A percentile compares a stretch with the other conserved stretches of the same genome.
These are phyloP conservation scores for Arthrobotrys sphaeroides DNA, from an alignment of 2,329 filamentous ascomycete species.

Conservation along the genomic window DNA sequence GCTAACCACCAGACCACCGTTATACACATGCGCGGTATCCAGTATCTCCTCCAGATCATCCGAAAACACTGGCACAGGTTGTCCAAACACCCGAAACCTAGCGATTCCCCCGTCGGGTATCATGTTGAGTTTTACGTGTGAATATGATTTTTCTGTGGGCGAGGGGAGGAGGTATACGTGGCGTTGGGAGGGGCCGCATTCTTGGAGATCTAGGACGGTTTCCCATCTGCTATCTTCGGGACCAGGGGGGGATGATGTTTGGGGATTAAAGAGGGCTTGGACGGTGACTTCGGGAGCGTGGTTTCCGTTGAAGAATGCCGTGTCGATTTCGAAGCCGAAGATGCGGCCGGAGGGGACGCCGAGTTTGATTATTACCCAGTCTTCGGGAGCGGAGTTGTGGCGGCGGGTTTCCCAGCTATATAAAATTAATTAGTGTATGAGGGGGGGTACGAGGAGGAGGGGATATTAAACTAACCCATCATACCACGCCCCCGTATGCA, in stretches of 20 bases:
- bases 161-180: slow-evolving; percentile 75
- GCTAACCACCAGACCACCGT: slow-evolving; percentile 77
- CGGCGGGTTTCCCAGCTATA: slow-evolving; percentile 68
- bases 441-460: not conserved
- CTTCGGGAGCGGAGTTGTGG: slow-evolving; percentile 72
- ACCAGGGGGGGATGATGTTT: slow-evolving; percentile 67
- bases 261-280: slow-evolving; percentile 75
- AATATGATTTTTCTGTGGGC: slow-evolving; percentile 74
- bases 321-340: slow-evolving; percentile 80
- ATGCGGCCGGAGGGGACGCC: slow-evolving; percentile 77
- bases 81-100: slow-evolving; percentile 79
- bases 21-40: slow-evolving; percentile 80
- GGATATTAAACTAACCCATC: slow-evolving; percentile 72
- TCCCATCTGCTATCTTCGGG: slow-evolving; percentile 68
- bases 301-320: slow-evolving; percentile 82
- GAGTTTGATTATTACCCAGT: slow-evolving; percentile 72
- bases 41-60: slow-evolving; percentile 72
- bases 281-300: slow-evolving; percentile 82
- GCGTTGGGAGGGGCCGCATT: slow-evolving; percentile 77
- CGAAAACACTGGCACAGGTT: slow-evolving; percentile 79
- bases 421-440: too few species aligned
- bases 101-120: slow-evolving; percentile 87
- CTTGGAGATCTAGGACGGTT: slow-evolving; percentile 73
- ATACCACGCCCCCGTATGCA: slow-evolving; percentile 75
- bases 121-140: slow-evolving; percentile 83